These are phyloP conservation scores for Pistacia vera DNA, from an alignment of 345 rosid genomes.

Conservation along the genomic window DNA sequence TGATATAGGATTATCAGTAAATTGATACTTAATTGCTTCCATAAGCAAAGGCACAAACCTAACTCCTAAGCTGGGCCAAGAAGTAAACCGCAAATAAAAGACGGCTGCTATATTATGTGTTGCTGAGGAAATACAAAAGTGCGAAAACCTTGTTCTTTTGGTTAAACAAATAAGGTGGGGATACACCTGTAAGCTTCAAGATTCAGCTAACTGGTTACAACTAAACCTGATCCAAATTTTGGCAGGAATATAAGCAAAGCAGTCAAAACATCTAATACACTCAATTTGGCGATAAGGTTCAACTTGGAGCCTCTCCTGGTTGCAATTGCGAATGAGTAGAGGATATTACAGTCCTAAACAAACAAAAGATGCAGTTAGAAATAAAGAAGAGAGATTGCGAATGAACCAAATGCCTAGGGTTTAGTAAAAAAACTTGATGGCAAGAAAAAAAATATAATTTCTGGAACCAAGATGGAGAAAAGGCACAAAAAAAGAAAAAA, in stretches of 20 bases:
- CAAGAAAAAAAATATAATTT: not conserved
- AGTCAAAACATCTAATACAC: not conserved
- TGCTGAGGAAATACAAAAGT: too few species aligned
- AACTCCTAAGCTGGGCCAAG: too few species aligned
- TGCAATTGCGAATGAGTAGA: slow-evolving; percentile 8
- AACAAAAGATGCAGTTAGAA: slow-evolving; percentile 26
- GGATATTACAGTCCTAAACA: slow-evolving; percentile 37
- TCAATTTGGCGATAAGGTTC: not conserved
- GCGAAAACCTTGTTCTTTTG: not conserved
- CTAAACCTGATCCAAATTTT: not conserved
- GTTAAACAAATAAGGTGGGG: not conserved
- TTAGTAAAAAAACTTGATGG: not conserved
- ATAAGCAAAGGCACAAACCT: too few species aligned
- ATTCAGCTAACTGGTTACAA: not conserved
- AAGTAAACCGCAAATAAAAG: too few species aligned
- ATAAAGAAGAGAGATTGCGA: not conserved
- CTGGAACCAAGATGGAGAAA: too few species aligned
- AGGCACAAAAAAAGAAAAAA: not conserved
- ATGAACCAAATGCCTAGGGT: not conserved
- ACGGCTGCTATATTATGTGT: too few species aligned
- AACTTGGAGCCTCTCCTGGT: slow-evolving; percentile 4
- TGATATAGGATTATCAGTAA: too few species aligned
- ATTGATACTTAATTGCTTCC: too few species aligned
- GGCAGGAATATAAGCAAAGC: not conserved
- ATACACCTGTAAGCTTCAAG: not conserved